A percentile compares a stretch with the other conserved stretches of the same genome.
phyloP scores from a whole-genome alignment of 768 basidiomycete species.

The Psilocybe azurescens region DNA sequence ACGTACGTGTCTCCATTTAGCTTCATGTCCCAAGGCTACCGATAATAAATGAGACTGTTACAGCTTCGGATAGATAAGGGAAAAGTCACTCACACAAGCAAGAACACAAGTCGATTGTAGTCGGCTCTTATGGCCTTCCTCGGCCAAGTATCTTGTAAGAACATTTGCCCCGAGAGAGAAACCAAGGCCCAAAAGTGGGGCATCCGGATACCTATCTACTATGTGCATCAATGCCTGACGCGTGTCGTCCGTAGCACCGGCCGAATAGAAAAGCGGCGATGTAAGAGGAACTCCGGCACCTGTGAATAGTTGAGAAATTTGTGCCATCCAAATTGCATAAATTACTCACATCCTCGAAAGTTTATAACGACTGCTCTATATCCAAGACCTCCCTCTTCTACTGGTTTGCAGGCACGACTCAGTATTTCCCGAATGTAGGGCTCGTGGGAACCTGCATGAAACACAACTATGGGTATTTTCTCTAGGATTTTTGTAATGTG shows the following conservation, averaged over 20 bases:
- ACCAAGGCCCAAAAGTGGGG: slow-evolving; percentile 84
- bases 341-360: slow-evolving; percentile 82
- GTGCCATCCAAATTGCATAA: too few species aligned
- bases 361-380: slow-evolving; percentile 91
- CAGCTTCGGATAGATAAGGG: background rate
- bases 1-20: slow-evolving; percentile 49
- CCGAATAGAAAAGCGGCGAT: slow-evolving; percentile 81
- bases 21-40: slow-evolving; percentile 43
- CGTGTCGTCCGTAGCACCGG: slow-evolving; percentile 88
- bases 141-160: slow-evolving; percentile 84
- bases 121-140: slow-evolving; percentile 72
- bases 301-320: slow-evolving; percentile 41
- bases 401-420: slow-evolving; percentile 67
- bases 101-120: slow-evolving; percentile 69
- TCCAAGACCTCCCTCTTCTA: slow-evolving; percentile 80
- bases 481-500: background rate
- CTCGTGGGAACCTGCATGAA: slow-evolving; percentile 76
- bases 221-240: slow-evolving; percentile 82
- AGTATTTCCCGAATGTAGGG: slow-evolving; percentile 86
- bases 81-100: slow-evolving; percentile 65
- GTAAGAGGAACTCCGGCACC: slow-evolving; percentile 87
- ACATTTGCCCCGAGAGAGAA: slow-evolving; percentile 96
- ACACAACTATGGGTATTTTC: slow-evolving; percentile 10
- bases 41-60: slow-evolving; percentile 14
- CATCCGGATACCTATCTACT: slow-evolving; percentile 69